Evolutionary conservation across 2,329 filamentous ascomycete species (phyloP), one percentile per base, ranked within the genome.

Genomic region (Hymenoscyphus infarciens): DNA sequence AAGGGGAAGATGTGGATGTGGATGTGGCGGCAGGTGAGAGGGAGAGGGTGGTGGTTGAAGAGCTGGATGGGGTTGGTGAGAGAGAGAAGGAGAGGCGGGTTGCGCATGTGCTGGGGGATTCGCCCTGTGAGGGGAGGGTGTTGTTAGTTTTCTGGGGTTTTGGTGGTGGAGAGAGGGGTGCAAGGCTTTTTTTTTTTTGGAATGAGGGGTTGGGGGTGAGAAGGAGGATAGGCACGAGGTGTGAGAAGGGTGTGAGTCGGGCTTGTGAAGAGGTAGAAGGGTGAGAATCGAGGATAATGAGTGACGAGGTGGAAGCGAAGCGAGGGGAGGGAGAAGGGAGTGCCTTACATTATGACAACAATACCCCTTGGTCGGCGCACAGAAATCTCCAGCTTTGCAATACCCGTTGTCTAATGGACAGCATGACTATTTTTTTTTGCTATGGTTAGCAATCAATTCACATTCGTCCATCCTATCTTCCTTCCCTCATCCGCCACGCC

Each of bases 271-370:
- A 4, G 8, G 13, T 13, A 2, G 25, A 27, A 27, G 25, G 25
- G 25, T 1, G 31, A 33, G 7, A 33, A 33, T 11, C 31, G 31
- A 33, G 31, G 31, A 2, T 11, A 8, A 35, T 35, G 13, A 13
- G 33, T 35, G 13, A 35, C 10, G 33, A 35, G 8, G 33, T 7
- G 2, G 13, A 35, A 13, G 13, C 8, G 33, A 35, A 15, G 33
- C 8, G 33, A 11, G 13, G 13, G 19, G 33, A 19, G 31, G 19
- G 19, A 22, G 19, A 35, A 29, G 55, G 31, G n/a, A 35, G 31
- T 22, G 15, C 19, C 31, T n/a, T 19, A 57, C 33, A 22, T 57
- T 22, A 57, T 57, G 55, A 38, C 55, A 57, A 38, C 55, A 57
- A 25, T 33, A 57, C 19, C 55, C 55, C 19, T 35, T 38, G 1